Evolutionary conservation across 179 eudicot genomes (phyloP), one percentile per base, ranked within the genome.

Genomic region (Silene coronaria): DNA sequence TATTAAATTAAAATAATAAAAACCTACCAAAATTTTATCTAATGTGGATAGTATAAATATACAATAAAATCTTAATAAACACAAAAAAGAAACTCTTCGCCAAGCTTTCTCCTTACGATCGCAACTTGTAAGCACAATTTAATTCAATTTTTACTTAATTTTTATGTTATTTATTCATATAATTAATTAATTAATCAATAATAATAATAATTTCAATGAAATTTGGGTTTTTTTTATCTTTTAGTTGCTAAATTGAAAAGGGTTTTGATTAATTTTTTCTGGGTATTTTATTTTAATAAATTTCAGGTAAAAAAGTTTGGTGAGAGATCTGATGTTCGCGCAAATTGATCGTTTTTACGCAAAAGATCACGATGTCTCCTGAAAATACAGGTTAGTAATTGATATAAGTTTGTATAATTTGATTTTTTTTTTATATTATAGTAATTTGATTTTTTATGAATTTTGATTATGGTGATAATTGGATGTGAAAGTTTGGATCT

Each of bases 271-370:
- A 64, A 28, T 28, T 27, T 42, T 64, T 66, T 76, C 67, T 58
- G 42, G 53, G 48, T 80, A 36, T 36, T 36, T 67, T 59, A 38
- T 76, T 64, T 67, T 64, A 16, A 6, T 42, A 28, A 60, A 67
- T 72, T 76, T 28, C 32, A 78, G 81, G 78, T 75, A 80, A 65
- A 76, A 69, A 82, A 66, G 60, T 75, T 78, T 60, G 81, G 82
- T 75, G 77, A 80, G 84, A 77, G 87, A 89, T 88, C 91, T 85
- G 82, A 89, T 89, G 93, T 82, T 83, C 85, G 81, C 78, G 80
- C 82, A 58, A 55, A 83, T 75, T 80, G 81, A 84, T 85, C 83
- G 21, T 79, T 64, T 81, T 75, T 84, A 77, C 75, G 76, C 62
- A 13, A 73, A 67, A 76, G 82, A 87, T 83, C 85, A 87, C 74